Evolutionary conservation across 306 rosid genomes (phyloP).

Genomic region (Ammopiptanthus mongolicus): DNA sequence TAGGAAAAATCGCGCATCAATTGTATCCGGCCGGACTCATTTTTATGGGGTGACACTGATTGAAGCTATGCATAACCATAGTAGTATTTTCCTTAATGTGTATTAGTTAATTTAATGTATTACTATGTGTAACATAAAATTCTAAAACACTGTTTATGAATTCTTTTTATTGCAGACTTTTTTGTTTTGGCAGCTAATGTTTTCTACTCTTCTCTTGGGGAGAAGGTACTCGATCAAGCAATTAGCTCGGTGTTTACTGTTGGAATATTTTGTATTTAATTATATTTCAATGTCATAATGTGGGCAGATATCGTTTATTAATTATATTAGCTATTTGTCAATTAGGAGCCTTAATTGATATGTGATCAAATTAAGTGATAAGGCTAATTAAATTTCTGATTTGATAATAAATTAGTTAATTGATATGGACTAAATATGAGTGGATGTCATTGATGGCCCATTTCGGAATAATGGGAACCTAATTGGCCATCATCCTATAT

Average conservation of each 20-base stretch:
- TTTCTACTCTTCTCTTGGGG: constrained; percentile 57
- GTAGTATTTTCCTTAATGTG: neutral
- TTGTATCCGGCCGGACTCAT: neutral
- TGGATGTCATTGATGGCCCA: too few species aligned
- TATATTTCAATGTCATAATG: too few species aligned
- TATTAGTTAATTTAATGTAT: constrained; percentile 6
- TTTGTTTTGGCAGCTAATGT: constrained; percentile 87
- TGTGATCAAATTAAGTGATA: too few species aligned
- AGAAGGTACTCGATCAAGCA: constrained; percentile 69
- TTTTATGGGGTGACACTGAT: neutral
- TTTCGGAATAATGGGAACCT: too few species aligned
- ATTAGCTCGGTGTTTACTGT: constrained; percentile 73
- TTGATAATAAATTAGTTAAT: too few species aligned
- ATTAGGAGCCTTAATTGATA: too few species aligned
- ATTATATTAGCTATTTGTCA: too few species aligned
- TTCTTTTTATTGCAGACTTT: constrained; percentile 56
- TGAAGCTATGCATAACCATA: neutral
- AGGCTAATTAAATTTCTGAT: too few species aligned
- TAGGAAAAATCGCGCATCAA: neutral
- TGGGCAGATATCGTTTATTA: too few species aligned
- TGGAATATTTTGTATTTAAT: too few species aligned
- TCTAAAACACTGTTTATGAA: constrained; percentile 7
- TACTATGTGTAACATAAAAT: constrained; percentile 1
- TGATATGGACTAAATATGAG: too few species aligned
- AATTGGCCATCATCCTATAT: too few species aligned